Base-by-base conservation (phyloP, 2,329 filamentous ascomycete genomes). In the Monosporascus cannonballus region DNA sequence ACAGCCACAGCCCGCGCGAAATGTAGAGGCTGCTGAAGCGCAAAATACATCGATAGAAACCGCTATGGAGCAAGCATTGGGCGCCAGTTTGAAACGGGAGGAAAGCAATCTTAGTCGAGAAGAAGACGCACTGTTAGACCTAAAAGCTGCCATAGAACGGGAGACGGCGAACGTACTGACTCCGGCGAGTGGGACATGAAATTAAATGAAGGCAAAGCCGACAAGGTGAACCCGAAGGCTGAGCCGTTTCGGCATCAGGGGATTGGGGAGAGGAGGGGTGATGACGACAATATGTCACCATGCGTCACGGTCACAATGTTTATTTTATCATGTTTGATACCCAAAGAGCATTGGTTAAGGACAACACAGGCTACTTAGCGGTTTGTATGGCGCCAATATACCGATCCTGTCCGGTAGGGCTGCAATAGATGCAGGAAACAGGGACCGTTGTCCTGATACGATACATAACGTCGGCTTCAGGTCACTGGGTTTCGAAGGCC, bases 61-160 rank as follows among this genome's bases (percentile, higher is more conserved):
- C 63, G 11, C 42, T n/a, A 25, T 44, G 24, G 49, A 60, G 25
- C 36, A 45, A 47, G 36, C 24, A 36, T 48, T 20, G 45, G 48
- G 41, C 6, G 37, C 48, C 6, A 20, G 34, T 46, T 9, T 45
- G 7, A 51, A 57, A 25, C 49, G 51, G 17, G 56, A 62, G 17
- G 54, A 61, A 20, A 56, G 39, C n/a, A 59, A 54, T 15, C 49
- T 67, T 1, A 66, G 62, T 38, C 60, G 59, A 34, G 61, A 65
- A 50, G 64, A 67, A 39, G 60, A 57, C 8, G 64, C 64, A 0
- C 51, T 67, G 27, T 59, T 67, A 37, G 54, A 59, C 27, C 55
- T 67, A 2, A 63, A 61, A 42, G 63, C 60, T 38, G 64, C 63
- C 36, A 57, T 62, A 46, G 56, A 58, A 47, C 49, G 48, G 27